These are phyloP conservation scores for Ogataea henricii DNA, from an alignment of 805 yeast genomes.

Conservation along the genomic window DNA sequence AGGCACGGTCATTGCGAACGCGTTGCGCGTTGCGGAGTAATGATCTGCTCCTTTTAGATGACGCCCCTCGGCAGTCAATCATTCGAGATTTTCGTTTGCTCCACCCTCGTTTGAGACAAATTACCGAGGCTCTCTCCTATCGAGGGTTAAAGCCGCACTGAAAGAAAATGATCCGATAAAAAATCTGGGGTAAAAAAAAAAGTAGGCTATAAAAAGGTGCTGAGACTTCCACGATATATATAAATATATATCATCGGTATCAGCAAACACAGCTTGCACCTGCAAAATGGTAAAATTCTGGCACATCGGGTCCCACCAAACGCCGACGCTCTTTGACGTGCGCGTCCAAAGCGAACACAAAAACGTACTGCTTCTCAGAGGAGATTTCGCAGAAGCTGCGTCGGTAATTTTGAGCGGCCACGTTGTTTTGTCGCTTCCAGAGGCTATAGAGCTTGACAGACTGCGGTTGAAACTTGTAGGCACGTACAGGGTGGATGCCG, in stretches of 20 bases:
- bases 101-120: no score
- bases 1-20: no score
- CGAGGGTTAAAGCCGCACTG: no score
- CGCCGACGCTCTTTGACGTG: conserved; percentile 26
- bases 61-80: no score
- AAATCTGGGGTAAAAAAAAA: conserved; percentile 1
- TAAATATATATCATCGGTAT: no score
- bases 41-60: no score
- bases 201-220: conserved; percentile 1
- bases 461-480: conserved; percentile 45
- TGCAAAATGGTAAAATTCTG: conserved; percentile 35
- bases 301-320: conserved; percentile 33
- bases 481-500: conserved; percentile 42
- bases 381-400: conserved; percentile 47
- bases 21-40: no score
- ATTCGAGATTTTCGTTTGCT: no score
- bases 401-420: conserved; percentile 46
- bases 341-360: conserved; percentile 42
- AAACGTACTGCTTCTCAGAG: conserved; percentile 45
- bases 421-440: conserved; percentile 47
- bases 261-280: no score
- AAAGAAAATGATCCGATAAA: background rate
- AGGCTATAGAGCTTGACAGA: conserved; percentile 41
- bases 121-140: no score
- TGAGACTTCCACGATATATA: no score